Conservation (phyloP, 23 red algal genomes). For the Gracilaria domingensis region DNA sequence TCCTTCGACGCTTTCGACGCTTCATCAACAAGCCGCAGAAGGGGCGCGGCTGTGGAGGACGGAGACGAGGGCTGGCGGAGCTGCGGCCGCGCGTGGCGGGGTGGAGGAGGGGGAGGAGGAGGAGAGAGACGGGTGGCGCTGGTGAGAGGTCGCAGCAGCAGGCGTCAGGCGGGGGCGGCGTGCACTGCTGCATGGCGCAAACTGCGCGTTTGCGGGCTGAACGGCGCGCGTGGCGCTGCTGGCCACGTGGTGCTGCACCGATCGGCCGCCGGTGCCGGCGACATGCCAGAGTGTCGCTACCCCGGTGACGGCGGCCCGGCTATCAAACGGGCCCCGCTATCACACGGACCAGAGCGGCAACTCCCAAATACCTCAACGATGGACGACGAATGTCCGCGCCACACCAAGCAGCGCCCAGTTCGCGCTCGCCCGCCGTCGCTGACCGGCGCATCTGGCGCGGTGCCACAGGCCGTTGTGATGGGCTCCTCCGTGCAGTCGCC, state of each 20-base stretch:
- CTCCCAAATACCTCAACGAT: no score
- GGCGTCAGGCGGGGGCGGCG: no score
- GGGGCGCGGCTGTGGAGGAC: neutral
- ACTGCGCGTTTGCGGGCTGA: no score
- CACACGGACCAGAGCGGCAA: neutral
- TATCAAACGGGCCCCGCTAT: neutral
- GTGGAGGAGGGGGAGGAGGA: neutral
- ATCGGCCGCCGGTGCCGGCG: neutral
- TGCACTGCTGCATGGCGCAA: no score
- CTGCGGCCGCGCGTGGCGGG: neutral
- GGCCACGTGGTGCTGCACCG: no score
- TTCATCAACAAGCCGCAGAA: slow-evolving; percentile 52
- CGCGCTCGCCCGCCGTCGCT: neutral
- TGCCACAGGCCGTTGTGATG: neutral
- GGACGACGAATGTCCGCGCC: neutral
- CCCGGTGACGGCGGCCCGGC: neutral
- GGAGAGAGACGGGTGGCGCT: no score
- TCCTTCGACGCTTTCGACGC: slow-evolving; percentile 75
- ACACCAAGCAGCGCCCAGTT: neutral
- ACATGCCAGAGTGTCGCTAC: no score
- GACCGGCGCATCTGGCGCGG: neutral
- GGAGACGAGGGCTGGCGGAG: no score
- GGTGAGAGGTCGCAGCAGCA: no score
- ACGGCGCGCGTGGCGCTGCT: no score
- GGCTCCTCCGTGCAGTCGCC: neutral